Percentiles rank a stretch among this genome's conserved stretches.
Conservation (phyloP, 305 asterid species). For the Rubia occidens region DNA sequence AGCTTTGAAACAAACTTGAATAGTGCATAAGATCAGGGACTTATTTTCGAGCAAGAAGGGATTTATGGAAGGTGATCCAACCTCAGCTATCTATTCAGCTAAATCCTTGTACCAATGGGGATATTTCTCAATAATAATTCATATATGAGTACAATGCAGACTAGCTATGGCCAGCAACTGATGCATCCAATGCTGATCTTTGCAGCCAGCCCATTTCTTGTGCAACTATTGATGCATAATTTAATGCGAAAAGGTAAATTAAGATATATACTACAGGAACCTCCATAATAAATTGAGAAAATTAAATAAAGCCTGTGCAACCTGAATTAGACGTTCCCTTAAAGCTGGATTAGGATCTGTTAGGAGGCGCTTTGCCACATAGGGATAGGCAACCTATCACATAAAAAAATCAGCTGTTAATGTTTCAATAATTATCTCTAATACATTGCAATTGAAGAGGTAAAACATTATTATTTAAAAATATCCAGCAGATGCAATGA, state of each 20-base stretch:
- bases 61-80: background rate
- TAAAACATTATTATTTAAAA: background rate
- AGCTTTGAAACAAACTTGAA: background rate
- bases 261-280: background rate
- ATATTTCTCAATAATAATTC: background rate
- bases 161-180: background rate
- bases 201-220: background rate
- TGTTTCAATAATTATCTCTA: background rate
- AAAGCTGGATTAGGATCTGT: slow-evolving; percentile 98
- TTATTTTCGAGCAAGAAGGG: background rate
- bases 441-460: background rate
- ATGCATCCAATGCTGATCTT: background rate
- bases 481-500: background rate
- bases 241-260: background rate
- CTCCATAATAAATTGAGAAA: background rate
- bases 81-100: background rate
- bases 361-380: slow-evolving; percentile 90
- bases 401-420: slow-evolving; percentile 6
- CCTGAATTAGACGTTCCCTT: slow-evolving; percentile 97
- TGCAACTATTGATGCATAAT: background rate
- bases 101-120: background rate
- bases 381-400: slow-evolving; percentile 93
- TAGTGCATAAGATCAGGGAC: background rate
- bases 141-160: background rate
- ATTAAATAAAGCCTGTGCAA: slow-evolving; percentile 13